Base-by-base conservation (phyloP, 768 basidiomycete genomes). In the Calocybe gangraenosa region DNA sequence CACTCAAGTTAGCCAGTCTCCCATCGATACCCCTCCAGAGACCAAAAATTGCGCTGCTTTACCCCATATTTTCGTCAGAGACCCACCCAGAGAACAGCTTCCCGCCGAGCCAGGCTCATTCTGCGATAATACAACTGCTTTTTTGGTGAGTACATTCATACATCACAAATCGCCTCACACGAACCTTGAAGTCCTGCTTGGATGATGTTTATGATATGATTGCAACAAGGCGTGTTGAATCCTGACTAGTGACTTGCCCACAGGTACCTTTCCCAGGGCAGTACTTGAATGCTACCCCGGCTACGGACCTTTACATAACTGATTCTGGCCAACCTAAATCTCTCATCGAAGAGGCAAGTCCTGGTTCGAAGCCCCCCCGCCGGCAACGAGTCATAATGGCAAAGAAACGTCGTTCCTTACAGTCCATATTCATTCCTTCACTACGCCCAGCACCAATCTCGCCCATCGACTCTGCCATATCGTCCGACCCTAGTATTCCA, bases 361-460 rank as follows among this genome's bases (percentile, higher is more conserved):
- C 42, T 21, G 33, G 41, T 40, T 33, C 38, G 31, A 41, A 49
- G 15, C 37, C 40, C 37, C 25, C 44, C 40, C 48, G 42, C 23
- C 50, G 46, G 18, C 41, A 32, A 40, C 49, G 44, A 31, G 40
- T 43, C 58, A 65, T 48, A 50, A 73, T 75, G 70, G 60, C 71
- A 37, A 74, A 67, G 62, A 75, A 72, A 60, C 75, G 75, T 41
- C 72, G 71, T 38, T 81, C 79, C 3, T 59, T 81, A 46, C 75
- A 76, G 55, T 69, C 75, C 47, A 66, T 81, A 39, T 62, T 77
- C 54, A 65, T 73, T 36, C 71, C 75, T 48, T 64, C 76, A 23
- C 75, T 74, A 60, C 56, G 75, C 30, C 67, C 64, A 43, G 58
- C 52, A 42, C 57, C 64, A 33, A 43, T 58, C 25, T 58, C 61